Evolutionary conservation across 352 stramenopile species (phyloP), one percentile per base, ranked within the genome.

Genomic region (Hyaloperonospora arabidopsidis): DNA sequence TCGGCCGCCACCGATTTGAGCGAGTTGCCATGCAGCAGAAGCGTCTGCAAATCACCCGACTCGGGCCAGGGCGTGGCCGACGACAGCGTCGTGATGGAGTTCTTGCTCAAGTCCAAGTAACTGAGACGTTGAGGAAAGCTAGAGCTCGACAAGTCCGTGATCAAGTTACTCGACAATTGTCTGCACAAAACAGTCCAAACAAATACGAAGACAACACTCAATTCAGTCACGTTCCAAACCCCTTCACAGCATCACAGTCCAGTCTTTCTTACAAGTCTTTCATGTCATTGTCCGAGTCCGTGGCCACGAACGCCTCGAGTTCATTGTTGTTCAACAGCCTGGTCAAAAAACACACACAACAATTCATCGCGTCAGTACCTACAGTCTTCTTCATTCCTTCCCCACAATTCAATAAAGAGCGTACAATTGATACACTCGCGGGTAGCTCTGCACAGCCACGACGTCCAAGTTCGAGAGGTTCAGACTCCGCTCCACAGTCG

Each of bases 401-500:
- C n/a, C n/a, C n/a, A n/a, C n/a, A n/a, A n/a, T n/a, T n/a, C n/a
- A n/a, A n/a, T n/a, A n/a, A n/a, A n/a, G n/a, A n/a, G 52, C 69
- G 51, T 63, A 75, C 65, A 87, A 47, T 38, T 66, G 66, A 54
- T 80, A 79, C 17, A 85, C 73, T 18, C 57, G 65, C 41, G 78
- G 78, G 38, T 85, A 86, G 57, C 63, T 74, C 17, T 40, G 36
- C 13, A 88, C 71, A 21, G 41, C 19, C 13, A 53, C 48, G n/a
- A 88, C 52, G 45, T 84, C 64, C 29, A 86, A 58, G 32, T 83
- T 75, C 35, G 75, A 86, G n/a, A 86, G 49, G 62, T 88, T 88
- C 21, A 88, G 63, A 35, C 57, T 74, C n/a, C 63, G 54, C n/a
- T 68, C 62, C 13, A 67, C 51, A 7, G 38, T 55, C 25, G 57